Conservation (phyloP, 148 eudicot species). For the Vaccinium myrtillus region DNA sequence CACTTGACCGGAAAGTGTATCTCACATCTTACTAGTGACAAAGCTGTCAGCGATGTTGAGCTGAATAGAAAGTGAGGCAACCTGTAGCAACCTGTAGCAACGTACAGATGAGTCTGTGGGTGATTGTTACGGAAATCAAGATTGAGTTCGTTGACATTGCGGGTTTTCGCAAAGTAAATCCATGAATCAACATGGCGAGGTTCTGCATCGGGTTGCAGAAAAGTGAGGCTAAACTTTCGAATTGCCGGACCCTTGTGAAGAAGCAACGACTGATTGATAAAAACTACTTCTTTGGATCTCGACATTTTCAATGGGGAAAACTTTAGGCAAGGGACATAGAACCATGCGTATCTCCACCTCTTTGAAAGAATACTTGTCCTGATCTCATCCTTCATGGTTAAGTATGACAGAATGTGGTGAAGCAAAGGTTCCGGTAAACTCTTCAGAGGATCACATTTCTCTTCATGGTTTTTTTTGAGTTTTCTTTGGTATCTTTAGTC, state of each 20-base stretch:
- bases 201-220: not conserved
- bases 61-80: not conserved
- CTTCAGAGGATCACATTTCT: not conserved
- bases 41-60: not conserved
- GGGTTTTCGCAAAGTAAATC: slow-evolving; percentile 1
- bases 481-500: not conserved
- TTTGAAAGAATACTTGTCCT: slow-evolving; percentile 3
- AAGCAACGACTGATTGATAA: not conserved
- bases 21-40: not conserved
- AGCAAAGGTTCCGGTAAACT: not conserved
- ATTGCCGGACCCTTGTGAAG: not conserved
- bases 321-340: not conserved
- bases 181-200: not conserved
- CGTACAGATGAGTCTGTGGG: not conserved
- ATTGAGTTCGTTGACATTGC: not conserved
- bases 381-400: slow-evolving; percentile 8
- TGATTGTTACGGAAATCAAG: not conserved
- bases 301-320: not conserved
- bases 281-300: not conserved
- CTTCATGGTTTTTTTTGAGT: not conserved
- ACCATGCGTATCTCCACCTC: slow-evolving; percentile 8
- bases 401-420: slow-evolving; percentile 13
- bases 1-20: not conserved
- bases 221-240: not conserved
- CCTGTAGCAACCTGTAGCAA: too few relatives aligned